A percentile compares a stretch with the other conserved stretches of the same genome.
These are phyloP conservation scores for Raddia guianensis DNA, from an alignment of 176 grass and related monocot species.

Conservation along the genomic window DNA sequence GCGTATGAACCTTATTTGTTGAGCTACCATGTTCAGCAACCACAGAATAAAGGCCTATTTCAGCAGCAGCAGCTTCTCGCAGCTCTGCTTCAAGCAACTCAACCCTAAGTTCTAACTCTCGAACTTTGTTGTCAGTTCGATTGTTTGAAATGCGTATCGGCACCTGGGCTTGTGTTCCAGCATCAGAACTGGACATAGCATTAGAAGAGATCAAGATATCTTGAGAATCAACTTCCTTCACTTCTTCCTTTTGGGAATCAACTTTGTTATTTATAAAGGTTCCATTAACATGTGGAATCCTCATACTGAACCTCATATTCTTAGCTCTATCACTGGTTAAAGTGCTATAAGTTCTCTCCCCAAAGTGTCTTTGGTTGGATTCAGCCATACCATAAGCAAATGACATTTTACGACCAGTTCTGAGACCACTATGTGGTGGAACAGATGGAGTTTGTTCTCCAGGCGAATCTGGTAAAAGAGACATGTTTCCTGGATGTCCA, in stretches of 20 bases:
- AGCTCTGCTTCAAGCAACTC: conserved; percentile 92
- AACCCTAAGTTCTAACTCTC: conserved; percentile 74
- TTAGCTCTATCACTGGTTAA: conserved; percentile 71
- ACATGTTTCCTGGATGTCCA: conserved; percentile 32
- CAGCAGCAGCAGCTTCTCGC: conserved; percentile 79
- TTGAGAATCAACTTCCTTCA: conserved; percentile 69
- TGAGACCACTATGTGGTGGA: conserved; percentile 53
- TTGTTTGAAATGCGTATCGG: conserved; percentile 68
- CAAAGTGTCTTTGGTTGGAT: conserved; percentile 58
- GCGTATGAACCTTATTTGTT: conserved; percentile 93
- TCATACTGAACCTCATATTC: conserved; percentile 67
- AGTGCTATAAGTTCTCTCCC: conserved; percentile 69
- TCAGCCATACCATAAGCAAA: conserved; percentile 67
- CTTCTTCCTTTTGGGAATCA: conserved; percentile 66
- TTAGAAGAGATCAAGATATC: conserved; percentile 47
- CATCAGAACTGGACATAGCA: conserved; percentile 39
- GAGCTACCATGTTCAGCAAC: conserved; percentile 92
- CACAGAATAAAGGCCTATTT: conserved; percentile 88
- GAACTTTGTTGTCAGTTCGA: conserved; percentile 67
- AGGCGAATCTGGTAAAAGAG: conserved; percentile 42
- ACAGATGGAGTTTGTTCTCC: conserved; percentile 49
- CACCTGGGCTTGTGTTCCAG: conserved; percentile 52
- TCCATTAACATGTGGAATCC: conserved; percentile 57
- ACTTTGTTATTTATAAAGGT: conserved; percentile 49
- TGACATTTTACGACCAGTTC: conserved; percentile 73